These are phyloP conservation scores for Mortierella antarctica DNA, from an alignment of 192 early-diverging fungal species.

Conservation along the genomic window DNA sequence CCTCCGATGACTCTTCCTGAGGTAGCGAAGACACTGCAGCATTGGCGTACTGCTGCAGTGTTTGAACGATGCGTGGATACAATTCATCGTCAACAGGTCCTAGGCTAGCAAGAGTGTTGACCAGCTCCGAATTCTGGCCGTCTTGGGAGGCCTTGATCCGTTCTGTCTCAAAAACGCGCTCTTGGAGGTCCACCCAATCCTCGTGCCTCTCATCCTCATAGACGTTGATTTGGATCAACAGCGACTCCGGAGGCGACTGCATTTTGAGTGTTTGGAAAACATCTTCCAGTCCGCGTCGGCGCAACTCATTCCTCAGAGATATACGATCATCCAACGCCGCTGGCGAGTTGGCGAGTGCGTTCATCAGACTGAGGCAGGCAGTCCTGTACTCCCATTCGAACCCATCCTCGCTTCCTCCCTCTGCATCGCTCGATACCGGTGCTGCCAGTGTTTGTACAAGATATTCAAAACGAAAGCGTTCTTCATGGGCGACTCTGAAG, in stretches of 20 bases:
- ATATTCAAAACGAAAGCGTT: conserved; percentile 66
- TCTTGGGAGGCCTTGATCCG: conserved; percentile 21
- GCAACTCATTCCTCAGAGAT: conserved; percentile 57
- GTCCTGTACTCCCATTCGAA: conserved; percentile 60
- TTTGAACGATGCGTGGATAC: conserved; percentile 42
- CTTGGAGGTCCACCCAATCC: conserved; percentile 57
- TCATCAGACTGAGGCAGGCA: conserved; percentile 56
- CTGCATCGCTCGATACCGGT: conserved; percentile 9
- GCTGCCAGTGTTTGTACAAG: conserved; percentile 53
- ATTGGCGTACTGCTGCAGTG: conserved; percentile 43
- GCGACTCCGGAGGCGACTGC: conserved; percentile 55
- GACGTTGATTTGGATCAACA: conserved; percentile 54
- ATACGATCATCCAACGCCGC: conserved; percentile 54
- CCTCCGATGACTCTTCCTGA: conserved; percentile 28
- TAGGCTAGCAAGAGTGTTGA: conserved; percentile 22
- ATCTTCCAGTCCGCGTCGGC: conserved; percentile 61
- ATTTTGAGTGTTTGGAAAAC: conserved; percentile 50
- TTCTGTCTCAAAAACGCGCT: conserved; percentile 46
- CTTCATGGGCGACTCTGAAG: conserved; percentile 56
- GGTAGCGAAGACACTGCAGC: conserved; percentile 23
- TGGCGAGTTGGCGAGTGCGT: conserved; percentile 60
- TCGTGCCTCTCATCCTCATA: conserved; percentile 55
- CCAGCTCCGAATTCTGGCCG: conserved; percentile 24
- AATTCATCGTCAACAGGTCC: conserved; percentile 41
- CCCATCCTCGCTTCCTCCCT: conserved; percentile 3